A percentile compares a stretch with the other conserved stretches of the same genome.
Evolutionary conservation across 2,329 filamentous ascomycete species (phyloP).

Genomic region (Lizonia empirigonia): DNA sequence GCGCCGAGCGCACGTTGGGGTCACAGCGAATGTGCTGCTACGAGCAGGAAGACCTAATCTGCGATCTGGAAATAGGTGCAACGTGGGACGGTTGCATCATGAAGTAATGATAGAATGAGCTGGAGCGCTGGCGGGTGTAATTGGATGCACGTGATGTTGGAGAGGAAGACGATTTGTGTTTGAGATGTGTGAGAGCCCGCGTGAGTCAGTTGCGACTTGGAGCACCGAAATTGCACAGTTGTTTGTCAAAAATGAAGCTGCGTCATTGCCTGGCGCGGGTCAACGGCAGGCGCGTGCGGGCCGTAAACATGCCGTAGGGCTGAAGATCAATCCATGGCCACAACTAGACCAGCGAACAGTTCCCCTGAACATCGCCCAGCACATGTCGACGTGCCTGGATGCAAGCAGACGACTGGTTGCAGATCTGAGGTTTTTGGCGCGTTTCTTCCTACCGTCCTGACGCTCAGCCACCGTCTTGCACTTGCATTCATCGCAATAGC

Average conservation of each 20-base stretch:
- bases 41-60: constrained; percentile 23
- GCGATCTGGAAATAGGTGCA: constrained; percentile 21
- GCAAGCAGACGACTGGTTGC: background rate
- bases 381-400: background rate
- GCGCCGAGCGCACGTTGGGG: constrained; percentile 37
- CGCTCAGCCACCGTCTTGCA: background rate
- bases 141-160: background rate
- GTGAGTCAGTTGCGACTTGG: constrained; percentile 14
- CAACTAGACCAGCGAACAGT: background rate
- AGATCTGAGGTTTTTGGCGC: background rate
- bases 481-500: no score
- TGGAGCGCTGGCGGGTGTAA: constrained; percentile 3
- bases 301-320: constrained; percentile 26
- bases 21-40: constrained; percentile 33
- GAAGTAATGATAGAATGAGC: constrained; percentile 23
- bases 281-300: constrained; percentile 24
- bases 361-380: constrained; percentile 11
- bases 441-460: background rate
- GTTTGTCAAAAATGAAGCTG: constrained; percentile 13
- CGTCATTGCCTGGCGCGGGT: constrained; percentile 22
- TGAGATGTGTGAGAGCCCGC: background rate
- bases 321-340: constrained; percentile 15
- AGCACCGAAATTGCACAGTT: background rate
- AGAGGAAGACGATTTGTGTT: background rate
- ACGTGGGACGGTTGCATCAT: constrained; percentile 26